Percentiles rank a stretch among this genome's conserved stretches.
These are phyloP conservation scores for Euphrasia confusa DNA, from an alignment of 257 asterid species.

Conservation along the genomic window DNA sequence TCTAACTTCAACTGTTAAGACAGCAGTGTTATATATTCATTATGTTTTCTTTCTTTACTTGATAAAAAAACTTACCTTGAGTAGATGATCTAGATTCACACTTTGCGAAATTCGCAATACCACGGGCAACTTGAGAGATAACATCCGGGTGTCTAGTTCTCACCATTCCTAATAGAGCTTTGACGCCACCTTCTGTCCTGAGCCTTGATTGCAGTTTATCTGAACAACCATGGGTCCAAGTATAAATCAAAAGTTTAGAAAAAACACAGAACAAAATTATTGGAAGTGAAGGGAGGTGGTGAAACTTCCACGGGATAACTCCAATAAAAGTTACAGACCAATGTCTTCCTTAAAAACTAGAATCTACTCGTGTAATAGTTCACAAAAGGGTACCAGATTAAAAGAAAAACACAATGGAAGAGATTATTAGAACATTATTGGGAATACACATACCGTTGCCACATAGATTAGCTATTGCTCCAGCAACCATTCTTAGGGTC, in stretches of 20 bases:
- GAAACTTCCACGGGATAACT: background rate
- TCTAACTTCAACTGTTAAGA: no score
- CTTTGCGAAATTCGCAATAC: slow-evolving; percentile 94
- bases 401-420: no score
- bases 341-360: no score
- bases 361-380: no score
- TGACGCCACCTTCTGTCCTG: slow-evolving; percentile 96
- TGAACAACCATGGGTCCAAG: slow-evolving; percentile 27
- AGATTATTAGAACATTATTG: background rate
- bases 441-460: slow-evolving; percentile 73
- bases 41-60: no score
- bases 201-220: slow-evolving; percentile 91
- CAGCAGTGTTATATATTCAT: no score
- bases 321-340: no score
- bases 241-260: slow-evolving; percentile 11
- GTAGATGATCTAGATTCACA: slow-evolving; percentile 92
- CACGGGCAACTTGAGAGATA: slow-evolving; percentile 96
- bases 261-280: background rate
- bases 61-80: slow-evolving; percentile 45
- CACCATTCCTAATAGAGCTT: slow-evolving; percentile 96
- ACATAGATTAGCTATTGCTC: slow-evolving; percentile 96
- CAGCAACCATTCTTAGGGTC: slow-evolving; percentile 98
- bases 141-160: slow-evolving; percentile 94
- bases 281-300: background rate
- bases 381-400: no score